Base-by-base conservation (phyloP, 352 stramenopile genomes). In the Phytophthora fragariae region DNA sequence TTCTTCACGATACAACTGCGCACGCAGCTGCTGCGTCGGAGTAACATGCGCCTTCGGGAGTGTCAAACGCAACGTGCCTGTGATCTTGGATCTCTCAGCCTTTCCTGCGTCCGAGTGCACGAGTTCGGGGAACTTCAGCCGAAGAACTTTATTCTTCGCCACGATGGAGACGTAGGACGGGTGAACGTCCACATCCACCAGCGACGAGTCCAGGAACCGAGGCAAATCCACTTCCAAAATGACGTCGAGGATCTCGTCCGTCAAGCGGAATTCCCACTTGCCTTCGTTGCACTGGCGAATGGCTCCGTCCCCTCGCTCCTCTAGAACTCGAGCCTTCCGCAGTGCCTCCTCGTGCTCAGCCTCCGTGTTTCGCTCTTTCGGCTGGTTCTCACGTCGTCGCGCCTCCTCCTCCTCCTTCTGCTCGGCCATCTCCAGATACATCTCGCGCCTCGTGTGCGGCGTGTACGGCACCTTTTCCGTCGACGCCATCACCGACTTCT, bases 121-220 rank as follows among this genome's bases (percentile, higher is more conserved):
- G 4, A 87, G 72, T 33, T 90, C 85, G 5, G 82, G 83, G 41
- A 91, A 90, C 29, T 84, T 83, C 17, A 92, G 62, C 1, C 85
- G 83, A 9, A 92, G 60, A 55, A 97, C 65, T 72, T 98, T 99
- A 65, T 94, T 96, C 80, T 98, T 98, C 17, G 97, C 92, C 1
- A 98, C 82, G 12, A 99, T 85, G 19, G 88, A 96, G n/a, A 98
- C 91, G 68, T 98, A 98, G 14, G 82, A 88, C 50, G 96, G 96
- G 68, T 98, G 95, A 9, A 98, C 88, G 59, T 99, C 95, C 8
- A 98, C 88, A 75, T 99, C 93, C n/a, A 99, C 90, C 2, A 99
- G 81, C 8, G 89, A 98, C 21, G 90, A 93, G 70, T 98, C 94
- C 27, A 99, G 69, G 75, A 97, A 94, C 29, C 90, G 89, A 27